phyloP scores from a whole-genome alignment of 2,329 filamentous ascomycete species.

The Phaeosphaeriaceae sp. region DNA sequence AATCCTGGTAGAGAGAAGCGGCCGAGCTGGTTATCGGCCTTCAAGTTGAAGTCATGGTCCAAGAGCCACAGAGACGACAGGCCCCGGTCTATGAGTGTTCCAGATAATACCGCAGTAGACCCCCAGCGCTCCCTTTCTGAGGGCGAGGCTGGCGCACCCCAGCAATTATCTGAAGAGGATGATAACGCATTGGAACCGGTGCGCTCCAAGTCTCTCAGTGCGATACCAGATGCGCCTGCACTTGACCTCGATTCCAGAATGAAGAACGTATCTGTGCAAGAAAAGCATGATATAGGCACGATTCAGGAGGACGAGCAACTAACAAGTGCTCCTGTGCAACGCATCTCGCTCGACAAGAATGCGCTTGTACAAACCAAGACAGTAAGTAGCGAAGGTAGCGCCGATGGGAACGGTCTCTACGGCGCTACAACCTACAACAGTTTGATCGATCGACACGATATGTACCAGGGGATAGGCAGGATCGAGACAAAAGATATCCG shows the following conservation, averaged over 20 bases:
- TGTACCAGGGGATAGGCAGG: slow-evolving; percentile 46
- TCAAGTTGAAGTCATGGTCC: slow-evolving; percentile 38
- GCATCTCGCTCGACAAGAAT: slow-evolving; percentile 24
- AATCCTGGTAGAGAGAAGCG: slow-evolving; percentile 34
- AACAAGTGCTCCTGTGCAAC: neutral
- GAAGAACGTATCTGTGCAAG: slow-evolving; percentile 21
- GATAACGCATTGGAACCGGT: slow-evolving; percentile 30
- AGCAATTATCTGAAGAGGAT: slow-evolving; percentile 20
- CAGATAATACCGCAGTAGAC: slow-evolving; percentile 20
- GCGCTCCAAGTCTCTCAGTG: slow-evolving; percentile 44
- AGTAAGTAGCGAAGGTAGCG: slow-evolving; percentile 28
- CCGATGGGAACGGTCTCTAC: slow-evolving; percentile 20
- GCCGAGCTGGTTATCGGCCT: slow-evolving; percentile 37
- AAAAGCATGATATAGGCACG: slow-evolving; percentile 7
- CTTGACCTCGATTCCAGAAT: slow-evolving; percentile 34
- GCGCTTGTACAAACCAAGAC: slow-evolving; percentile 37
- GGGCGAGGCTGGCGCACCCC: slow-evolving; percentile 10
- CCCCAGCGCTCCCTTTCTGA: slow-evolving; percentile 39
- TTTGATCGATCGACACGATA: slow-evolving; percentile 52
- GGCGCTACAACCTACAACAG: slow-evolving; percentile 43
- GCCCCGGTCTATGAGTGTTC: slow-evolving; percentile 29
- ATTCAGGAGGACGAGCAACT: slow-evolving; percentile 18
- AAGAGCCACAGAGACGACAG: slow-evolving; percentile 31
- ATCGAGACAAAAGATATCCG: slow-evolving; percentile 50
- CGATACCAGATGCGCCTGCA: slow-evolving; percentile 33